Percentiles rank a stretch among this genome's conserved stretches.
phyloP scores from a whole-genome alignment of 2,329 filamentous ascomycete species.

The Onygenales sp. region DNA sequence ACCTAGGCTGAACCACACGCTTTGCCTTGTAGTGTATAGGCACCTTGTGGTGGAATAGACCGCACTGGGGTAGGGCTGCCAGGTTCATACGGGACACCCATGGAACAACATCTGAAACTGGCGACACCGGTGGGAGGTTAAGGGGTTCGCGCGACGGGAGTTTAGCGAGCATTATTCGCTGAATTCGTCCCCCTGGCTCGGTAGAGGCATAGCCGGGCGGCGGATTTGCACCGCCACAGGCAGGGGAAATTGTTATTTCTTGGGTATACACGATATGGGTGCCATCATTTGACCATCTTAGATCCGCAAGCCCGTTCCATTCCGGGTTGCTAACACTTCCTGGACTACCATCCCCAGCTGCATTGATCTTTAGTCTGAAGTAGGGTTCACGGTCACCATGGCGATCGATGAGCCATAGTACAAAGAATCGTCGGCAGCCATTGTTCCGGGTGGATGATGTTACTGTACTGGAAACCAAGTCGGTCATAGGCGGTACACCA shows the following conservation, averaged over 20 bases:
- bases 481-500: conserved; percentile 33
- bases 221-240: conserved; percentile 37
- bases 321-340: conserved; percentile 36
- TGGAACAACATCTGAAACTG: conserved; percentile 11
- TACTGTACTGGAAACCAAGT: conserved; percentile 24
- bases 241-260: conserved; percentile 27
- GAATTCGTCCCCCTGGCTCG: conserved; percentile 27
- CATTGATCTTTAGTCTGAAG: conserved; percentile 37
- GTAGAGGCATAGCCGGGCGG: conserved; percentile 33
- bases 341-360: conserved; percentile 21
- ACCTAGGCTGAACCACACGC: conserved; percentile 13
- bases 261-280: conserved; percentile 38
- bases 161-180: conserved; percentile 35
- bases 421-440: conserved; percentile 37
- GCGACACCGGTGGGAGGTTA: conserved; percentile 12
- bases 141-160: conserved; percentile 25
- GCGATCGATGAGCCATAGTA: conserved; percentile 35
- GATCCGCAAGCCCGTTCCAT: conserved; percentile 42
- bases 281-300: conserved; percentile 32
- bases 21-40: conserved; percentile 14
- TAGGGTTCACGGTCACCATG: conserved; percentile 38
- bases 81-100: background rate
- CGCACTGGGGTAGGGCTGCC: background rate
- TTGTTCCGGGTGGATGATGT: conserved; percentile 39
- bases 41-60: conserved; percentile 2